Base-by-base conservation (phyloP, 371 early-diverging fungal species). In the Apophysomyces ossiformis region DNA sequence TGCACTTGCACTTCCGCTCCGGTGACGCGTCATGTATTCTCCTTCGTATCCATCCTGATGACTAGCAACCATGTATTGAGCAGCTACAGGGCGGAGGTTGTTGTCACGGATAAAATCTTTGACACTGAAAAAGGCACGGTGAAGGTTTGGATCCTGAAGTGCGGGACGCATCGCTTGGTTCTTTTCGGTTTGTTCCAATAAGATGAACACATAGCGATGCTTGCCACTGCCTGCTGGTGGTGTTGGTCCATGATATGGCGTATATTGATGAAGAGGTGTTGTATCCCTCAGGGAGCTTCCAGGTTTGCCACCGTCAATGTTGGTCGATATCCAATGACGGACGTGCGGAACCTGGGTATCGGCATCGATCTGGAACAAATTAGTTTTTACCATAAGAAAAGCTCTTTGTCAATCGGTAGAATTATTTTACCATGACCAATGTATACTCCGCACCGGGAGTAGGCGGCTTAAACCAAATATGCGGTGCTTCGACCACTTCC, bases 281-380 rank as follows among this genome's bases (percentile, higher is more conserved):
- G 41, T 45, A 32, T 66, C 61, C n/a, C 61, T 66, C 16, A 64
- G 18, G 6, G 50, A 41, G 5, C 63, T 44, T 9, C 60, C 64
- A 12, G 67, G 63, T 35, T 70, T 64, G 18, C 46, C 50, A 43
- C 67, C 69, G 13, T 67, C 63, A 36, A 74, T 66, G 59, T 77
- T 77, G 57, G 70, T 63, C 4, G 63, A 66, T 12, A 75, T 64
- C 78, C 78, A 77, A 38, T 74, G 78, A 57, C 70, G 66, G 26
- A 74, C 68, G 21, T 61, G 63, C 16, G 75, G 71, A 2, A 63
- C 73, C 12, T 68, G 36, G 1, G 75, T 63, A 59, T 77, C 78
- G 18, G 72, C 67, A 67, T 77, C 66, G 15, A 65, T n/a, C 72
- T 71, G 56, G 5, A 37, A 21, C 57, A 7, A 7, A 21, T 56